phyloP scores from a whole-genome alignment of 768 basidiomycete genomes.

The Lactifluus pinguis region DNA sequence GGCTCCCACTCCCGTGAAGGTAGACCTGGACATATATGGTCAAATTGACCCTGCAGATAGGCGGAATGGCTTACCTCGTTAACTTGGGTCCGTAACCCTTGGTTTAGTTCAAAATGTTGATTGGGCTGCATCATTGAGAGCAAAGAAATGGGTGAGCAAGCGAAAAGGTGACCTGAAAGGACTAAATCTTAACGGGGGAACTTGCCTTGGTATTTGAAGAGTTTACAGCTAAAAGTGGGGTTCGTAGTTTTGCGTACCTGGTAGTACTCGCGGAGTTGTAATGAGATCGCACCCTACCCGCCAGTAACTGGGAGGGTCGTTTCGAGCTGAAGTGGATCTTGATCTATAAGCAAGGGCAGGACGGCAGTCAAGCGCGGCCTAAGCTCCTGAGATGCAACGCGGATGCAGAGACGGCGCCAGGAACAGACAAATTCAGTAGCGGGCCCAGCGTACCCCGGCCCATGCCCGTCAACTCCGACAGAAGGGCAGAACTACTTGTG shows the following conservation, averaged over 20 bases:
- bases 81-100: neutral
- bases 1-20: neutral
- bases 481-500: neutral
- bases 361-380: neutral
- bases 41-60: constrained; percentile 4
- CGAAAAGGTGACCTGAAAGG: neutral
- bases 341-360: neutral
- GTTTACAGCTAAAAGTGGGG: constrained; percentile 7
- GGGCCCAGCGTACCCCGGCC: neutral
- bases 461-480: neutral
- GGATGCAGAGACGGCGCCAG: constrained; percentile 1
- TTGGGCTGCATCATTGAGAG: constrained; percentile 1
- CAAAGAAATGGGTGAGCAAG: neutral
- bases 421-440: neutral
- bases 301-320: neutral
- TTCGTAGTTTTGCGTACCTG: constrained; percentile 7
- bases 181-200: neutral
- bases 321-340: constrained; percentile 1
- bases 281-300: neutral
- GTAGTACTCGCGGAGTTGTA: constrained; percentile 10
- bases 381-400: neutral
- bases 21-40: constrained; percentile 13
- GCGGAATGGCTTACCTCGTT: constrained; percentile 6
- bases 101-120: neutral
- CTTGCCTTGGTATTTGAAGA: constrained; percentile 9